Evolutionary conservation across 805 yeast genomes (phyloP).

Genomic region (Schwanniomyces occidentalis): DNA sequence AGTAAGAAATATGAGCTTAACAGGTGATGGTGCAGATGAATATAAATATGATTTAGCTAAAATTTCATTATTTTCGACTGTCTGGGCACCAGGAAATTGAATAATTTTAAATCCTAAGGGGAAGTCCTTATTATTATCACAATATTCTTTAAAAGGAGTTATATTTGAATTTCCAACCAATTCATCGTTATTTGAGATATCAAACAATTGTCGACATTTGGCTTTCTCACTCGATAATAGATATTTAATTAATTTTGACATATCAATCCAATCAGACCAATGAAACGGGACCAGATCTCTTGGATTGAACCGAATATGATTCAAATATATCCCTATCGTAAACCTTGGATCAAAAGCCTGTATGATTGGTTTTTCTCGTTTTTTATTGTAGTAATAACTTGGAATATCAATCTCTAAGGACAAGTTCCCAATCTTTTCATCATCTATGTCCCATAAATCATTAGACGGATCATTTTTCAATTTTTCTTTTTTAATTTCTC

Average conservation of each 20-base stretch:
- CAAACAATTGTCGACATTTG: conserved; percentile 18
- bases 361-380: conserved; percentile 14
- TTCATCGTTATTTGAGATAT: conserved; percentile 12
- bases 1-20: conserved; percentile 30
- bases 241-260: conserved; percentile 37
- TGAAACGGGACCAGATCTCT: conserved; percentile 41
- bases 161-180: conserved; percentile 8
- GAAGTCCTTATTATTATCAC: conserved; percentile 13
- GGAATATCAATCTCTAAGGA: conserved; percentile 20
- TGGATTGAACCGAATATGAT: conserved; percentile 28
- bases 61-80: conserved; percentile 22
- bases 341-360: conserved; percentile 55
- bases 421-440: conserved; percentile 2
- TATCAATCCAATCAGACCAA: conserved; percentile 62
- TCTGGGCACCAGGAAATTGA: conserved; percentile 23
- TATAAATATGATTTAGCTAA: conserved; percentile 30
- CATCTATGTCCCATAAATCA: conserved; percentile 26
- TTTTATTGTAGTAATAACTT: conserved; percentile 8
- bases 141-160: conserved; percentile 16
- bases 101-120: conserved; percentile 24
- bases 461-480: conserved; percentile 12
- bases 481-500: conserved; percentile 11
- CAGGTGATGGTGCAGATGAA: conserved; percentile 28
- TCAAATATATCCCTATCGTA: conserved; percentile 49
- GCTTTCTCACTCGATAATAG: conserved; percentile 16